These are phyloP conservation scores for Arthrobotrys sphaeroides DNA, from an alignment of 2,329 filamentous ascomycete genomes.

Conservation along the genomic window DNA sequence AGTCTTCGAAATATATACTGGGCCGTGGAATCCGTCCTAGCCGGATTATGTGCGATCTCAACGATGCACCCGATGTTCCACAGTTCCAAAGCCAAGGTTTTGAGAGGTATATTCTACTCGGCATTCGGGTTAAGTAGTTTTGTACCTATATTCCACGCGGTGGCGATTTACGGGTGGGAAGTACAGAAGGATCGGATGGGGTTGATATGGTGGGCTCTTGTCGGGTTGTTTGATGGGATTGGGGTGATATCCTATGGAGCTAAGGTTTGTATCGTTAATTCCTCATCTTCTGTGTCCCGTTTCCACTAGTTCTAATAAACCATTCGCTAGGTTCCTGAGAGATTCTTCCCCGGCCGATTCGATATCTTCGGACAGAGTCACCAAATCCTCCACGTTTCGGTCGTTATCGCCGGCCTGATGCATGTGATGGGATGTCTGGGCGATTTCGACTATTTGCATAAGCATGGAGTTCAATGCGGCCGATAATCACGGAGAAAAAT, in stretches of 20 bases:
- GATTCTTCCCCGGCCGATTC: conserved; percentile 62
- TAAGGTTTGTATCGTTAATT: conserved; percentile 57
- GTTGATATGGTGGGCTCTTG: conserved; percentile 61
- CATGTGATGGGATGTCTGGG: conserved; percentile 61
- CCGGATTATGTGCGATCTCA: conserved; percentile 61
- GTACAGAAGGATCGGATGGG: conserved; percentile 62
- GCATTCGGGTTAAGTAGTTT: conserved; percentile 63
- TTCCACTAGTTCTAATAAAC: too few species aligned
- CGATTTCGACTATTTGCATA: conserved; percentile 61
- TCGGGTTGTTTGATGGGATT: conserved; percentile 61
- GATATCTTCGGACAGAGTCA: conserved; percentile 65
- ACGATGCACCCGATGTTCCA: conserved; percentile 61
- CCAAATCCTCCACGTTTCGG: conserved; percentile 65
- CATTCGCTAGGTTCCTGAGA: conserved; percentile 62
- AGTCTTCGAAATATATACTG: conserved; percentile 61
- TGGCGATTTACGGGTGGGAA: conserved; percentile 59
- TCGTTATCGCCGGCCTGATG: conserved; percentile 62
- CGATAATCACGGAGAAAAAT: too few species aligned
- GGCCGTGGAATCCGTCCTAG: conserved; percentile 60
- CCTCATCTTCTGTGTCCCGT: too few species aligned
- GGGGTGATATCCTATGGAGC: conserved; percentile 62
- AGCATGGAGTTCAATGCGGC: conserved; percentile 1
- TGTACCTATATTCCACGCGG: conserved; percentile 62
- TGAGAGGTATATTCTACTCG: conserved; percentile 62
- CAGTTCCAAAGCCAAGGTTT: conserved; percentile 61